Evolutionary conservation across 164 flowering plant species (phyloP).

Genomic region (Umbilicus rupestris): DNA sequence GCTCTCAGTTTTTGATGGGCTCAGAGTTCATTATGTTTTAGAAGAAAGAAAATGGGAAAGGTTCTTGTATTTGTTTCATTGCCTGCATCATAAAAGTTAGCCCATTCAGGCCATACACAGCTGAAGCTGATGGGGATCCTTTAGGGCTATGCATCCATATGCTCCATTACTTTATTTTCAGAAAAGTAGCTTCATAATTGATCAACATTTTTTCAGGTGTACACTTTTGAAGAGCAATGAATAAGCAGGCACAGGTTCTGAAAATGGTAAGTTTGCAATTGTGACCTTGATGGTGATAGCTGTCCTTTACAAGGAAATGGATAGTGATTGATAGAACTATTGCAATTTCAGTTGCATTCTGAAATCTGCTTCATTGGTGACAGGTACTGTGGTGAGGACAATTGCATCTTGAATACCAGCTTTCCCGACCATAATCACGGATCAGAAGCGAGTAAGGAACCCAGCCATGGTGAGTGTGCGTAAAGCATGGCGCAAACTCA

Average conservation of each 20-base stretch:
- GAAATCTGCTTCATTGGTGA: background rate
- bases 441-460: background rate
- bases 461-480: slow-evolving; percentile 80
- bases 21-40: no score
- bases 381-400: background rate
- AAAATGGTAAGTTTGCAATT: background rate
- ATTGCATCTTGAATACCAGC: background rate
- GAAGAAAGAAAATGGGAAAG: no score
- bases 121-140: background rate
- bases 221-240: background rate
- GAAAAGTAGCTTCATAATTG: background rate
- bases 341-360: background rate
- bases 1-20: no score
- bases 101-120: no score
- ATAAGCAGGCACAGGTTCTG: background rate
- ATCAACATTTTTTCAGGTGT: background rate
- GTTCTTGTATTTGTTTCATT: no score
- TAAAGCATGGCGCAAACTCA: slow-evolving; percentile 48
- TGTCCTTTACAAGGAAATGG: background rate
- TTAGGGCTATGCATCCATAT: background rate
- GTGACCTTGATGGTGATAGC: background rate
- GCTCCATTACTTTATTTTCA: background rate
- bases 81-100: no score
- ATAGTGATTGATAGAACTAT: background rate
- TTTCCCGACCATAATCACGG: background rate